Percentiles rank a stretch among this genome's conserved stretches.
These are phyloP conservation scores for Sideroxylon spinosum DNA, from an alignment of 179 eudicot genomes.

Conservation along the genomic window DNA sequence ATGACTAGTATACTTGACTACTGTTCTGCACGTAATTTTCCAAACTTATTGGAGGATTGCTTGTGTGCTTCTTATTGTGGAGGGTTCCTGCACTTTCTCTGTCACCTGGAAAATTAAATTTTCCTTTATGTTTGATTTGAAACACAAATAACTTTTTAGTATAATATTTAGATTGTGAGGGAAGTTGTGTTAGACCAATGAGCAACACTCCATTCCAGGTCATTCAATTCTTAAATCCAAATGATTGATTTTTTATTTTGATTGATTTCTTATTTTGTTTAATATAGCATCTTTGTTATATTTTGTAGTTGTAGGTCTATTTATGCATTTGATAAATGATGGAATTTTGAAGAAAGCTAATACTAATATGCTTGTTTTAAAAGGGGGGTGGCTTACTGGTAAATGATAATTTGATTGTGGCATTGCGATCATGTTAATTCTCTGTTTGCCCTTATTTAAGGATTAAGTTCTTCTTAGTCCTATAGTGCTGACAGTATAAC, in stretches of 20 bases:
- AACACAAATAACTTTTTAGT: neutral
- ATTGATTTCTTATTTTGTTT: neutral
- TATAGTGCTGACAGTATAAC: neutral
- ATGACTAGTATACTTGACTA: neutral
- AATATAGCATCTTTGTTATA: neutral
- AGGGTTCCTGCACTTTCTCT: too few species aligned
- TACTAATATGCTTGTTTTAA: neutral
- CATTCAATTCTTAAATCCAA: neutral
- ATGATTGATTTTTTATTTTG: neutral
- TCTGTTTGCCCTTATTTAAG: neutral
- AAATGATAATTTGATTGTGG: neutral
- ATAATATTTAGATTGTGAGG: neutral
- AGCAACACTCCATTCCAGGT: neutral
- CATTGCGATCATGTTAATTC: neutral
- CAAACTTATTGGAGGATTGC: too few species aligned
- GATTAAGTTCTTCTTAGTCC: neutral
- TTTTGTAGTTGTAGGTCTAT: neutral
- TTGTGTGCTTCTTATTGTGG: too few species aligned
- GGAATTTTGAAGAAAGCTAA: neutral
- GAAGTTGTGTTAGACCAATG: neutral
- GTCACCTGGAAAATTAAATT: too few species aligned
- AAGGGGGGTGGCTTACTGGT: neutral
- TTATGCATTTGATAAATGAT: neutral
- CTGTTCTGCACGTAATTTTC: neutral
- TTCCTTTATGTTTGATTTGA: too few species aligned